Conservation (phyloP, 257 asterid genomes). For the Osmanthus fragrans region DNA sequence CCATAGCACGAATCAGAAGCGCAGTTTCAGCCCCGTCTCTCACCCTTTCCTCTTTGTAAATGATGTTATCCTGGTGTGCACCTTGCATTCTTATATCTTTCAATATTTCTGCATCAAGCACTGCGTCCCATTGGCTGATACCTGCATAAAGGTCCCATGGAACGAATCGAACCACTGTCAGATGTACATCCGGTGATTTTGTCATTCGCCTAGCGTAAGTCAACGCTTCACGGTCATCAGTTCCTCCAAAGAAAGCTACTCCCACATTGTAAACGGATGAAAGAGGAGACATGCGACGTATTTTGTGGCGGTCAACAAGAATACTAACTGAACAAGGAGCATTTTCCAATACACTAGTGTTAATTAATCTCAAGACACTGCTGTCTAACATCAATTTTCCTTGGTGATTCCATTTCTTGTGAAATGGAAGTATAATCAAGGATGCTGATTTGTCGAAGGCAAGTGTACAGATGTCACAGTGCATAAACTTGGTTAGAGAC, state of each 20-base stretch:
- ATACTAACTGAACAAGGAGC: conserved; percentile 87
- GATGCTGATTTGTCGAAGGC: conserved; percentile 69
- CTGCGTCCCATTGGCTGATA: conserved; percentile 84
- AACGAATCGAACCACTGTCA: conserved; percentile 67
- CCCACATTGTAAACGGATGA: conserved; percentile 47
- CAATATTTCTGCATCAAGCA: conserved; percentile 69
- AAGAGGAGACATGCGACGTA: conserved; percentile 24
- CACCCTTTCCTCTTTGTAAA: conserved; percentile 75
- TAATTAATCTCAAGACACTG: conserved; percentile 51
- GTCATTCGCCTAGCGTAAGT: conserved; percentile 73
- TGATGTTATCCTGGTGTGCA: conserved; percentile 57
- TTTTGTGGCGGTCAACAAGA: conserved; percentile 76
- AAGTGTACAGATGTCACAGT: conserved; percentile 65
- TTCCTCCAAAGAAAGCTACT: conserved; percentile 78
- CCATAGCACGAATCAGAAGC: conserved; percentile 58
- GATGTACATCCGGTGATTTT: conserved; percentile 41
- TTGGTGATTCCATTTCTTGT: conserved; percentile 74
- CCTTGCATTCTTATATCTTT: conserved; percentile 71
- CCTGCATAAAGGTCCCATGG: conserved; percentile 56
- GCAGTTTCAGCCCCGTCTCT: conserved; percentile 94
- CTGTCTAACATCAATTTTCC: conserved; percentile 61
- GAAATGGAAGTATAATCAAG: conserved; percentile 70
- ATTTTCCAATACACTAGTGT: conserved; percentile 60
- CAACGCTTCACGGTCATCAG: conserved; percentile 80
- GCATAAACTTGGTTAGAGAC: conserved; percentile 72